Percentiles rank a stretch among this genome's conserved stretches.
Evolutionary conservation across 108 stramenopile genomes (phyloP).

Genomic region (Mayamaea pseudoterrestris): DNA sequence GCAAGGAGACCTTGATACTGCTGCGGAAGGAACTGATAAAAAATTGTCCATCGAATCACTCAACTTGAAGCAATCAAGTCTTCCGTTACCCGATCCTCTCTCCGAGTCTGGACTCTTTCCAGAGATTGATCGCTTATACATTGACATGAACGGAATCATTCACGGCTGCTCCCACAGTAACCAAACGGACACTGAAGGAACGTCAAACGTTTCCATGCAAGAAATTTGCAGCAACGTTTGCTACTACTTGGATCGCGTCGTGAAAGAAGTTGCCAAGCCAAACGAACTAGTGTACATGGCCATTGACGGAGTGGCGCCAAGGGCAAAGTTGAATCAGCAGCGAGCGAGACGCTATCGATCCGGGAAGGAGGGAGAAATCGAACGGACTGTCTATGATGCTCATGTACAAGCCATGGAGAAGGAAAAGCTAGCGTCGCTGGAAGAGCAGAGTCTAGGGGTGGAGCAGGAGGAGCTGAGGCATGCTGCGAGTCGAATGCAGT

Average conservation of each 20-base stretch:
- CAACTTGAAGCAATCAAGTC: no score
- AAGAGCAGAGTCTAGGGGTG: no score
- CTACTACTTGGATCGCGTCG: constrained; percentile 85
- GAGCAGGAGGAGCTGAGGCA: neutral
- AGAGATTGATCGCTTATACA: constrained; percentile 90
- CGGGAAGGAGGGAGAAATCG: constrained; percentile 79
- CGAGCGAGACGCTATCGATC: constrained; percentile 89
- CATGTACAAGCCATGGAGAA: constrained; percentile 43
- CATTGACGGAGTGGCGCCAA: constrained; percentile 96
- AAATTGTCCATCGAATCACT: constrained; percentile 3
- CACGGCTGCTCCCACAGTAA: constrained; percentile 94
- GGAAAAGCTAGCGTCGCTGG: constrained; percentile 9
- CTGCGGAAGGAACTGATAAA: neutral
- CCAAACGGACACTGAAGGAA: constrained; percentile 18
- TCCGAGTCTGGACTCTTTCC: constrained; percentile 40
- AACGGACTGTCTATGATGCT: constrained; percentile 54
- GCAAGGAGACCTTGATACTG: neutral
- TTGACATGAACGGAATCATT: constrained; percentile 98
- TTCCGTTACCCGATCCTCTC: constrained; percentile 33
- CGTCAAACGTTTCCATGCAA: constrained; percentile 18
- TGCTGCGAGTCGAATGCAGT: neutral
- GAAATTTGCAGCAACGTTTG: constrained; percentile 76
- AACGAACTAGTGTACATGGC: constrained; percentile 87
- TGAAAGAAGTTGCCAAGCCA: constrained; percentile 82
- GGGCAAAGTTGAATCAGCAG: constrained; percentile 99